phyloP scores from a whole-genome alignment of 2,329 filamentous ascomycete species.

The Exophiala sp. region DNA sequence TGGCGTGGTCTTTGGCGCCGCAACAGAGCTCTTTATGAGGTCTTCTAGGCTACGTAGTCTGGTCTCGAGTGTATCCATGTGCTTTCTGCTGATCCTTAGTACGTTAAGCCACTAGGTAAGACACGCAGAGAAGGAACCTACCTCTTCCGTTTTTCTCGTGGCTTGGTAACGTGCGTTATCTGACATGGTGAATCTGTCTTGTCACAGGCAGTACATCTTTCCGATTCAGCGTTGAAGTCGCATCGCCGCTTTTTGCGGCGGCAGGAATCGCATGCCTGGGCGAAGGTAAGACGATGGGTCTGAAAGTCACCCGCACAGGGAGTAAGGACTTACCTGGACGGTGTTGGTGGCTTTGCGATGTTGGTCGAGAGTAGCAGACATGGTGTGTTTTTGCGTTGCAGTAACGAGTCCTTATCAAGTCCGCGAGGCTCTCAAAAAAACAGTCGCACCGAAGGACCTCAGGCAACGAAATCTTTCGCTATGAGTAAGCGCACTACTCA shows the following conservation, averaged over 20 bases:
- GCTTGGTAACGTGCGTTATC: conserved; percentile 98
- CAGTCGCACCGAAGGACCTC: too few species aligned
- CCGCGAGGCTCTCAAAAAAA: background rate
- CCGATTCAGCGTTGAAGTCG: conserved; percentile 74
- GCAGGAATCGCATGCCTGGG: conserved; percentile 88
- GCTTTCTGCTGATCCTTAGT: conserved; percentile 63
- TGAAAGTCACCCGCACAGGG: background rate
- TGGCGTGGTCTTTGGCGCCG: background rate
- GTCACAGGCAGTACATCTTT: conserved; percentile 86
- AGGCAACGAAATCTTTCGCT: too few species aligned
- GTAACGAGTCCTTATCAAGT: background rate
- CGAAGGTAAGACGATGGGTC: background rate
- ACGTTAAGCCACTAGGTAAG: background rate
- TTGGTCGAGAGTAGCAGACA: conserved; percentile 4
- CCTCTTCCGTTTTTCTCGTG: conserved; percentile 93
- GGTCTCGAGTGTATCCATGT: conserved; percentile 94
- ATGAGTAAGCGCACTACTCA: too few species aligned
- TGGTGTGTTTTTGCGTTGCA: background rate
- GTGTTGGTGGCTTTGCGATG: conserved; percentile 9
- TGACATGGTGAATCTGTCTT: conserved; percentile 98
- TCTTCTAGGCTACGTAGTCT: conserved; percentile 85
- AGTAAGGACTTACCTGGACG: conserved; percentile 7
- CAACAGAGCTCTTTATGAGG: conserved; percentile 79
- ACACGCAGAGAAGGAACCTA: conserved; percentile 38
- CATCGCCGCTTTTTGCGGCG: conserved; percentile 91